A percentile compares a stretch with the other conserved stretches of the same genome.
These are phyloP conservation scores for Eimeria praecox DNA, from an alignment of 169 alveolate genomes.

Conservation along the genomic window DNA sequence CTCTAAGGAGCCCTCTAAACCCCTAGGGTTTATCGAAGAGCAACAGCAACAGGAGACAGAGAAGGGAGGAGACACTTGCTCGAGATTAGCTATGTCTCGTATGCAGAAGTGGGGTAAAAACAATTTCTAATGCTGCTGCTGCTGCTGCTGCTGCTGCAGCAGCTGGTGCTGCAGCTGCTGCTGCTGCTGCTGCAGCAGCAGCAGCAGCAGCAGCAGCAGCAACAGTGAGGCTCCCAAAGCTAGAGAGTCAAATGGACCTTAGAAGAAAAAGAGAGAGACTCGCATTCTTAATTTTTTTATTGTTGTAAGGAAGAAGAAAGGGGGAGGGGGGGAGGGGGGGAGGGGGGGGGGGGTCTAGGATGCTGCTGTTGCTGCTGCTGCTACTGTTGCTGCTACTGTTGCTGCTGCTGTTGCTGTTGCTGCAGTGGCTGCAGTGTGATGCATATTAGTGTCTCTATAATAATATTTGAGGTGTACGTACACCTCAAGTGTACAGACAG, in stretches of 20 bases:
- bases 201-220: slow-evolving; percentile 36
- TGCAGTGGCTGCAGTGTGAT: not conserved
- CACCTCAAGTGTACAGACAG: too few relatives aligned
- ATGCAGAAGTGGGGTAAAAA: not conserved
- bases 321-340: too few relatives aligned
- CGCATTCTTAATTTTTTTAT: not conserved
- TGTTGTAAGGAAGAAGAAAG: not conserved
- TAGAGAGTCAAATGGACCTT: not conserved
- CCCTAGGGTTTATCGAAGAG: not conserved
- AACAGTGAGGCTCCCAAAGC: not conserved
- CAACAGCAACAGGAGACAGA: not conserved
- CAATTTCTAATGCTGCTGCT: not conserved
- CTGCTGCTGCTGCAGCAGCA: slow-evolving; percentile 8
- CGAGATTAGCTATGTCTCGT: not conserved
- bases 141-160: slow-evolving; percentile 19
- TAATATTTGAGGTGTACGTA: too few relatives aligned
- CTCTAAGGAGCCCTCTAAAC: not conserved
- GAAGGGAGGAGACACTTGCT: not conserved
- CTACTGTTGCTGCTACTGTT: slow-evolving; percentile 33
- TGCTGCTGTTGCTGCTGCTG: slow-evolving; percentile 27
- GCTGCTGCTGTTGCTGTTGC: not conserved
- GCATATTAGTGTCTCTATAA: too few relatives aligned
- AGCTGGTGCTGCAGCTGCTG: not conserved
- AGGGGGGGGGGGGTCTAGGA: not conserved
- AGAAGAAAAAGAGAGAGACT: not conserved